Conservation (phyloP, 2,329 filamentous ascomycete species). For the Ceratocystis alfenasii region DNA sequence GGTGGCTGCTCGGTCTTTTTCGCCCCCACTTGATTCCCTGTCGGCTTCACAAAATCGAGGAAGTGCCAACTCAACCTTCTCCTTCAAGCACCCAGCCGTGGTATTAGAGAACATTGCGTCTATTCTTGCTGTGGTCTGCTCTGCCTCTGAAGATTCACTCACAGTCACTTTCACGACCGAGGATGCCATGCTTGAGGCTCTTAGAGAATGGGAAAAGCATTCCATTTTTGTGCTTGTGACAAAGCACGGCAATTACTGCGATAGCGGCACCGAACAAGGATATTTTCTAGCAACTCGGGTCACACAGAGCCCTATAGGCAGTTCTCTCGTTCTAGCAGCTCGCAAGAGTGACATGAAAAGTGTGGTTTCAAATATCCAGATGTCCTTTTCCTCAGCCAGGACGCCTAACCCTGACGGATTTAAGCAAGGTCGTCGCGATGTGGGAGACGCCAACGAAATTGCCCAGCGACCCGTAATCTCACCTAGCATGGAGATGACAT, state of each 20-base stretch:
- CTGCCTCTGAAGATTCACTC: not conserved
- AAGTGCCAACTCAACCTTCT: constrained; percentile 15
- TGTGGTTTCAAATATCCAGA: not conserved
- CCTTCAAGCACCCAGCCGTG: constrained; percentile 12
- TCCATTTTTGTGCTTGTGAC: constrained; percentile 12
- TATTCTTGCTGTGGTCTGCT: not conserved
- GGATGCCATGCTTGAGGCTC: constrained; percentile 4
- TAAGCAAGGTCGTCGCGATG: not conserved
- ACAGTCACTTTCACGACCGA: constrained; percentile 1
- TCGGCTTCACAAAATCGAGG: not conserved
- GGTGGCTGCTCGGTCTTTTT: not conserved
- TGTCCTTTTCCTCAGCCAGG: constrained; percentile 8
- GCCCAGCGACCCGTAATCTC: constrained; percentile 1
- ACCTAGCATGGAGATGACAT: constrained; percentile 12
- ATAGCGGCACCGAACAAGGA: not conserved
- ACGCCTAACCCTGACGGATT: not conserved
- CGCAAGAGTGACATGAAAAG: not conserved
- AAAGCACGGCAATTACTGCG: constrained; percentile 4
- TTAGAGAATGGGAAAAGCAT: not conserved
- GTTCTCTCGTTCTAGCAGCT: not conserved
- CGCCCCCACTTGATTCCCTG: not conserved
- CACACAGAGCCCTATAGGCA: not conserved
- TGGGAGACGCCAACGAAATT: not conserved
- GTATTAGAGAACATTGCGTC: constrained; percentile 11
- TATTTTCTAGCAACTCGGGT: constrained; percentile 14